Evolutionary conservation across 2,329 filamentous ascomycete species (phyloP).

Genomic region (Chrysoporthe austroafricana): DNA sequence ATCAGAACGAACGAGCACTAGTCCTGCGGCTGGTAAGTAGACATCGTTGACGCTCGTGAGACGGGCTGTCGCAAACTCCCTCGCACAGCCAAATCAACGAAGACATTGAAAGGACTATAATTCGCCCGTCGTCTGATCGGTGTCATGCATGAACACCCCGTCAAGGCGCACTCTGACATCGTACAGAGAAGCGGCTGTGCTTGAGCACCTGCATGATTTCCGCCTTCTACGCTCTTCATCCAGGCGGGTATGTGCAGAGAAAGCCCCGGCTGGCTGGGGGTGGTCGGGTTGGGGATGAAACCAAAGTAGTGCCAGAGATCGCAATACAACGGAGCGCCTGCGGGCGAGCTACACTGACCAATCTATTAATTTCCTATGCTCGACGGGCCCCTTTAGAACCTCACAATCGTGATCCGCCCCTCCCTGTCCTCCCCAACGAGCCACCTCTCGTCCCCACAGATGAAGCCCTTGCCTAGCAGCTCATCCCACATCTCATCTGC

Average conservation of each 20-base stretch:
- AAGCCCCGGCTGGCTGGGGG: no score
- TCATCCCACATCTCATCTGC: conserved; percentile 49
- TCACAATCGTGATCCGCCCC: conserved; percentile 55
- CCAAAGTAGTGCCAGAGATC: not conserved
- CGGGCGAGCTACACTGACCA: not conserved
- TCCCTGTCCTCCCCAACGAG: conserved; percentile 60
- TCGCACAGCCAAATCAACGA: not conserved
- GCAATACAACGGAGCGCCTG: no score
- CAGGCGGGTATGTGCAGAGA: no score
- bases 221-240: no score
- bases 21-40: not conserved
- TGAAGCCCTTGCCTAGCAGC: conserved; percentile 55
- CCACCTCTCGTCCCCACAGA: conserved; percentile 64
- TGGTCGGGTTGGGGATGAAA: not conserved
- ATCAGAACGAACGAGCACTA: not conserved
- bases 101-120: not conserved
- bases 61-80: not conserved
- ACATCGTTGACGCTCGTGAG: not conserved
- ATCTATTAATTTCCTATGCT: not conserved
- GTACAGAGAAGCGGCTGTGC: not conserved
- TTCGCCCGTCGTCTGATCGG: no score
- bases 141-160: no score
- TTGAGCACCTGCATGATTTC: not conserved
- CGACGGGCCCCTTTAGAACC: conserved; percentile 45
- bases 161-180: no score